Evolutionary conservation across 768 basidiomycete species (phyloP), one percentile per base, ranked within the genome.

Genomic region (Termitomyces sp.): DNA sequence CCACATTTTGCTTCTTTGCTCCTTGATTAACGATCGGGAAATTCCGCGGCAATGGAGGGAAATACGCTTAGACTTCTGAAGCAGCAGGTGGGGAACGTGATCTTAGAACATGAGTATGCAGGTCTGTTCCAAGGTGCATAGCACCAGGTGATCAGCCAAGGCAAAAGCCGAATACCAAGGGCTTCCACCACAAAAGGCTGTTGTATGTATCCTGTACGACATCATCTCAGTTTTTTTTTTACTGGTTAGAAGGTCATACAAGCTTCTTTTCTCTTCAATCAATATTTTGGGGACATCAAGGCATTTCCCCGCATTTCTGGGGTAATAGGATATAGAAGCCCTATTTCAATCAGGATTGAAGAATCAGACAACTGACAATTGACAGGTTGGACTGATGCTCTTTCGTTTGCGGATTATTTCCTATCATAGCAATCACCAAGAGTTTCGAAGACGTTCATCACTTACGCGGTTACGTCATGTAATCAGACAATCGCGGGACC

Each of bases 381-480:
- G 55, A 44, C 41, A 53, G 22, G 20, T 31, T 8, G 24, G 14
- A 29, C 43, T 51, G 43, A 32, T 32, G 20, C 41, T 31, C 24
- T 39, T 32, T 32, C 26, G 50, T 46, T 36, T 20, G 13, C 5
- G 22, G 13, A 7, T 20, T n/a, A 46, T 49, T 61, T 26, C 61
- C 58, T 59, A 61, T 61, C 61, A 56, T 49, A 43, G 57, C 29
- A 42, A 59, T 61, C 61, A 61, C 46, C 10, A 24, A 24, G 10
- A 2, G 50, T 46, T 53, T 59, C 29, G 22, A 32, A 27, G 34
- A 26, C 18, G 29, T 48, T 20, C 34, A 32, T 56, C 16, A 52
- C 57, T 36, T 53, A 58, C 43, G 50, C 26, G 60, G 56, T 57
- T 58, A 46, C 36, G 9, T 12, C 43, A 55, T 55, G 36, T 46